These are phyloP conservation scores for Fusarium denticulatum DNA, from an alignment of 2,329 filamentous ascomycete genomes.

Conservation along the genomic window DNA sequence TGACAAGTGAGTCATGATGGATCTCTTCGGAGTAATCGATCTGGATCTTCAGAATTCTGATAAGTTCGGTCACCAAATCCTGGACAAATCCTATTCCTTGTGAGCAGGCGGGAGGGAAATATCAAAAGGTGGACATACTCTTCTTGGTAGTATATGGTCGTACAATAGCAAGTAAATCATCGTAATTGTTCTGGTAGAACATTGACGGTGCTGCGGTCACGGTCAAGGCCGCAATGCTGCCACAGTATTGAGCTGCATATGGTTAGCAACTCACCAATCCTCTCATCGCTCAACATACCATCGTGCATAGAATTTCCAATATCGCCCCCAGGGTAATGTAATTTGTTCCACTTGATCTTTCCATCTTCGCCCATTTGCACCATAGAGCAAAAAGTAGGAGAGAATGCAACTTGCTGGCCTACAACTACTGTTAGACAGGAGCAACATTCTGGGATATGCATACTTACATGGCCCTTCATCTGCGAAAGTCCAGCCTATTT, in stretches of 20 bases:
- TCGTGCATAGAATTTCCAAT: slow-evolving; percentile 60
- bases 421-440: slow-evolving; percentile 22
- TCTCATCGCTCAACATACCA: slow-evolving; percentile 48
- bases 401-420: slow-evolving; percentile 70
- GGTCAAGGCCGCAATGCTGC: slow-evolving; percentile 70
- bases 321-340: slow-evolving; percentile 61
- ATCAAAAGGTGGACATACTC: slow-evolving; percentile 32
- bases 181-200: slow-evolving; percentile 63
- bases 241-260: slow-evolving; percentile 61
- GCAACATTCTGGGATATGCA: background rate
- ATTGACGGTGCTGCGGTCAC: slow-evolving; percentile 59
- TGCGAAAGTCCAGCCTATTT: slow-evolving; percentile 80
- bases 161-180: slow-evolving; percentile 78
- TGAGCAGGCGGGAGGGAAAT: slow-evolving; percentile 23
- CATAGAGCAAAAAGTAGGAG: slow-evolving; percentile 68
- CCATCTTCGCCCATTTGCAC: slow-evolving; percentile 68
- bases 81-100: slow-evolving; percentile 63
- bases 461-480: slow-evolving; percentile 71
- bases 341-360: slow-evolving; percentile 66
- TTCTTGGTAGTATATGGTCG: slow-evolving; percentile 56
- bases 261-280: slow-evolving; percentile 14
- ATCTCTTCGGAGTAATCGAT: slow-evolving; percentile 85
- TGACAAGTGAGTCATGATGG: slow-evolving; percentile 75
- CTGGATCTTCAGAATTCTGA: slow-evolving; percentile 74
- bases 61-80: slow-evolving; percentile 73